Conservation (phyloP, 176 grass and related monocot species). For the Carex littledalei region DNA sequence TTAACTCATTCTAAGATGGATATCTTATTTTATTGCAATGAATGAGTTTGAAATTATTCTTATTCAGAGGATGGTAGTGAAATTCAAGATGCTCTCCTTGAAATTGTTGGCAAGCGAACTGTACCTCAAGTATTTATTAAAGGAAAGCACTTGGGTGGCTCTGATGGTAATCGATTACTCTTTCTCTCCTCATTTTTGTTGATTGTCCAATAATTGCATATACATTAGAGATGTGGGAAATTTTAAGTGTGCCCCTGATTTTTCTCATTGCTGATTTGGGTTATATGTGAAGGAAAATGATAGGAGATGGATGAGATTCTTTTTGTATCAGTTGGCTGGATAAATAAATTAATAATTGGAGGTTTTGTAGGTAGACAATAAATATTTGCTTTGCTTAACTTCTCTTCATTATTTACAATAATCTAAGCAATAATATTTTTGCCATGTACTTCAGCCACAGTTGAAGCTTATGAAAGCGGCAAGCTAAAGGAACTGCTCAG, state of each 20-base stretch:
- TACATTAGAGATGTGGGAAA: background rate
- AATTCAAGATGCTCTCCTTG: constrained; percentile 41
- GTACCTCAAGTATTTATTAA: constrained; percentile 41
- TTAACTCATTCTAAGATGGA: background rate
- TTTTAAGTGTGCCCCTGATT: background rate
- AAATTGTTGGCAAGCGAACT: constrained; percentile 35
- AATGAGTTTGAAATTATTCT: background rate
- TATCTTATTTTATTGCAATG: background rate
- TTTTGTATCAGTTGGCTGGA: background rate
- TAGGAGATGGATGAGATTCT: background rate
- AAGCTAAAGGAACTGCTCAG: constrained; percentile 27
- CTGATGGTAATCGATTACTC: constrained; percentile 30
- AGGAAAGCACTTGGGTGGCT: constrained; percentile 43
- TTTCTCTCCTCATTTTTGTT: background rate
- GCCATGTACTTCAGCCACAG: constrained; percentile 27
- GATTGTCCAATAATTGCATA: background rate
- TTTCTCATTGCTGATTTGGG: background rate
- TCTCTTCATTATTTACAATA: background rate
- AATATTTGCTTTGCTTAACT: background rate
- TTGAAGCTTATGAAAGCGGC: constrained; percentile 32
- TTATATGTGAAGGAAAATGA: background rate
- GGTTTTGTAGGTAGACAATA: background rate
- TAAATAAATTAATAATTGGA: background rate
- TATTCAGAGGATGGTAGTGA: constrained; percentile 39
- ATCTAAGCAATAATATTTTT: background rate